Percentiles rank a stretch among this genome's conserved stretches.
Evolutionary conservation across 768 basidiomycete genomes (phyloP).

Genomic region (Rhodotorula paludigena): DNA sequence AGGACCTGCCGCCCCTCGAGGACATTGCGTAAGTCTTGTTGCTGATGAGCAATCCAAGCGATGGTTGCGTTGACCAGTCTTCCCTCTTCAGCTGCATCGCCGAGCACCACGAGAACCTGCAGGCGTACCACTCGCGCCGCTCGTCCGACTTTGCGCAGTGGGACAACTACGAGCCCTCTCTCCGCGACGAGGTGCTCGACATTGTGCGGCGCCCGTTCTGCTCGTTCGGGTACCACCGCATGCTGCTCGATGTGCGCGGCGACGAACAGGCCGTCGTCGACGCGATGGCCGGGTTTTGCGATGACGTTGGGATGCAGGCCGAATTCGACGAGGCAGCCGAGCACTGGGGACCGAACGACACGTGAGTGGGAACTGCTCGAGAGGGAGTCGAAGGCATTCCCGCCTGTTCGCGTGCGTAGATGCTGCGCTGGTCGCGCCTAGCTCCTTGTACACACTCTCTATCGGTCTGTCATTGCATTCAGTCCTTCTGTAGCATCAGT

Average conservation of each 20-base stretch:
- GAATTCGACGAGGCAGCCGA: too few species aligned
- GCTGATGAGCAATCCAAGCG: too few species aligned
- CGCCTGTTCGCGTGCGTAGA: too few species aligned
- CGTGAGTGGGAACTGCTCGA: too few species aligned
- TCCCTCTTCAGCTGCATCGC: constrained; percentile 18
- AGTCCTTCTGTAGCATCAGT: too few species aligned
- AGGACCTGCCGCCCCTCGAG: constrained; percentile 17
- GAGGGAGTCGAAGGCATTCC: too few species aligned
- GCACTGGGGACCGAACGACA: too few species aligned
- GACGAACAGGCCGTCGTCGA: constrained; percentile 2
- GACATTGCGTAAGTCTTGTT: constrained; percentile 21
- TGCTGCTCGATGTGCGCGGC: constrained; percentile 10
- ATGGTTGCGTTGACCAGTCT: too few species aligned
- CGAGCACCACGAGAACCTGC: constrained; percentile 22
- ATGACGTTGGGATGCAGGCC: too few species aligned
- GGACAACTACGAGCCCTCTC: constrained; percentile 15
- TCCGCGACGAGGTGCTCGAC: constrained; percentile 20
- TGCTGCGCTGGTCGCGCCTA: too few species aligned
- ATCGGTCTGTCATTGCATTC: too few species aligned
- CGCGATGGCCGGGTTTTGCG: constrained; percentile 6
- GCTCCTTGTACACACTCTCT: too few species aligned
- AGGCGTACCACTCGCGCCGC: constrained; percentile 32
- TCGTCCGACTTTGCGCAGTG: constrained; percentile 31
- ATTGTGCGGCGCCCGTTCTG: constrained; percentile 34
- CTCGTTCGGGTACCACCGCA: constrained; percentile 21